Percentiles rank a stretch among this genome's conserved stretches.
These are phyloP conservation scores for Stemphylium beticola DNA, from an alignment of 2,329 filamentous ascomycete genomes.

Conservation along the genomic window DNA sequence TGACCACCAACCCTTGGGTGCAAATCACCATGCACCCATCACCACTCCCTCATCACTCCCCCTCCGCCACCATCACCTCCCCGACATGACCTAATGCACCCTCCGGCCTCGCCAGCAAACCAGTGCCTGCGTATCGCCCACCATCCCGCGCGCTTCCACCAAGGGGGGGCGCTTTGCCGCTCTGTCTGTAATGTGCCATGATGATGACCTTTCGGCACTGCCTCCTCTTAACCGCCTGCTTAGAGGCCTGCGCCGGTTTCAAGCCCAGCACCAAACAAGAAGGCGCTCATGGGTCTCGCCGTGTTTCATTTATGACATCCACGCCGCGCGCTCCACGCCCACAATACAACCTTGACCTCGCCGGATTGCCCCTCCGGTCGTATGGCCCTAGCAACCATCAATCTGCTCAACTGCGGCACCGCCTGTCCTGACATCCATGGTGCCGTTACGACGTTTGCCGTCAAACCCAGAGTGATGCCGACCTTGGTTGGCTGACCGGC, in stretches of 20 bases:
- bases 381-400: constrained; percentile 9
- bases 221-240: constrained; percentile 35
- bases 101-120: neutral
- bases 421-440: constrained; percentile 1
- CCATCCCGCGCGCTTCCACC: constrained; percentile 31
- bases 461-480: constrained; percentile 6
- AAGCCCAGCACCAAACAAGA: constrained; percentile 32
- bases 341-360: neutral
- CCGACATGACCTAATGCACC: neutral
- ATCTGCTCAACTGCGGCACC: constrained; percentile 5
- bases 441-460: constrained; percentile 5
- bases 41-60: too few relatives aligned
- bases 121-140: constrained; percentile 34
- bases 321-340: constrained; percentile 19
- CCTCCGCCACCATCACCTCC: neutral
- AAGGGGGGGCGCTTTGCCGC: constrained; percentile 4
- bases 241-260: constrained; percentile 20
- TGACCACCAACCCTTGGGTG: neutral
- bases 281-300: constrained; percentile 30
- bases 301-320: constrained; percentile 32
- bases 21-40: too few relatives aligned
- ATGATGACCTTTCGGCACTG: constrained; percentile 23
- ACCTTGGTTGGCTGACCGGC: constrained; percentile 29
- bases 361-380: too few relatives aligned
- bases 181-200: too few relatives aligned